Evolutionary conservation across 345 rosid species (phyloP).

Genomic region (Chamaenerion angustifolium): DNA sequence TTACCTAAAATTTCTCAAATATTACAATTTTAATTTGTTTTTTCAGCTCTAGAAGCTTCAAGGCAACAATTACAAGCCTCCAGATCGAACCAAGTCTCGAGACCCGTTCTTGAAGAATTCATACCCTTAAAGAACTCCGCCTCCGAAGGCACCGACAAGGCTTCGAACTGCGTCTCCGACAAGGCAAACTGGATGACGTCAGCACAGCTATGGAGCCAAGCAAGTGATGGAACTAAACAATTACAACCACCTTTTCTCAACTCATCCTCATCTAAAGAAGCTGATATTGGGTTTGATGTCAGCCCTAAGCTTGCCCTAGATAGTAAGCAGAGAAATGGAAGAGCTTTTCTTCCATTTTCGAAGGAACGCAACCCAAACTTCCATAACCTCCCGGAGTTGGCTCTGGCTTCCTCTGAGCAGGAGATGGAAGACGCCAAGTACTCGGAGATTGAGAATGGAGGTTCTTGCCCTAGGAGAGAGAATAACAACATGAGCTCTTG

Average conservation of each 20-base stretch:
- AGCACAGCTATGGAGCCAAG: conserved; percentile 92
- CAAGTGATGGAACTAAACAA: conserved; percentile 28
- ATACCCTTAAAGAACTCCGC: conserved; percentile 60
- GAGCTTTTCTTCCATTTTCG: conserved; percentile 88
- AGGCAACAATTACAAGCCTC: conserved; percentile 66
- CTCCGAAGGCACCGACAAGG: conserved; percentile 28
- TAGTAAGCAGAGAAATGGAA: conserved; percentile 58
- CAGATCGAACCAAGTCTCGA: conserved; percentile 45
- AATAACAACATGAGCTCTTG: conserved; percentile 10
- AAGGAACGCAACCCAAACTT: conserved; percentile 43
- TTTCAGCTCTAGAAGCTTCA: conserved; percentile 75
- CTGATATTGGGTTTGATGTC: conserved; percentile 32
- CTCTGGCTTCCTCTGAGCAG: conserved; percentile 32
- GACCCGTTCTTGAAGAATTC: conserved; percentile 84
- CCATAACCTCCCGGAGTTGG: conserved; percentile 42
- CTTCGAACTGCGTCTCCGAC: conserved; percentile 19
- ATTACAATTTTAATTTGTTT: too few relatives aligned
- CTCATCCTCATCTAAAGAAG: conserved; percentile 37
- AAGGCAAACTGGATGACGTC: conserved; percentile 88
- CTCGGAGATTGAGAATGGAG: conserved; percentile 19
- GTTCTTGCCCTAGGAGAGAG: conserved; percentile 25
- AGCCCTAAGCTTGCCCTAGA: conserved; percentile 53
- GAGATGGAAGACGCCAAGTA: conserved; percentile 44
- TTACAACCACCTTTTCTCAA: conserved; percentile 18
- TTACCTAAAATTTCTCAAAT: too few relatives aligned